Conservation (phyloP, 1,284 basidiomycete genomes). For the Leccinum fallax region DNA sequence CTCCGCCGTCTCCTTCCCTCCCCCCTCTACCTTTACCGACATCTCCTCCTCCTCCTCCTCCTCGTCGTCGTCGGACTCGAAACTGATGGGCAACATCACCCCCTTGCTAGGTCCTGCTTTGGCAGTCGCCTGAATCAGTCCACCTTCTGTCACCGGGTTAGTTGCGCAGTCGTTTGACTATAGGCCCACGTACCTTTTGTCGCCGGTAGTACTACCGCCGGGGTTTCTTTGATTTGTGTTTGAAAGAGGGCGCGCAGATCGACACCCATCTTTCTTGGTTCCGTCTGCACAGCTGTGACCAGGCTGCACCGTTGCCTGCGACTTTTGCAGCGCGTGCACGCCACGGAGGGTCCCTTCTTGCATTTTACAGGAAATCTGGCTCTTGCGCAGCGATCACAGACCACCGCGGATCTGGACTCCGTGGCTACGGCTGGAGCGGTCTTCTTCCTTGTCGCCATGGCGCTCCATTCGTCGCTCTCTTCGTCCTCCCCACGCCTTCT, state of each 20-base stretch:
- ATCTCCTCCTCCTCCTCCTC: not conserved
- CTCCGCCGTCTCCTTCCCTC: not conserved
- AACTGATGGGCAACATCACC: not conserved
- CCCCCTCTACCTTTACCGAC: not conserved
- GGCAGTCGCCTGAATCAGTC: not conserved
- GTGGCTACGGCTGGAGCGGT: not conserved
- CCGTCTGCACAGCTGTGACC: not conserved
- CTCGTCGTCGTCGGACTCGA: not conserved
- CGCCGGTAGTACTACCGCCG: not conserved
- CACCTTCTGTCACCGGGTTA: not conserved
- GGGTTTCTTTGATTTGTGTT: not conserved
- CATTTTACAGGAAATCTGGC: not conserved
- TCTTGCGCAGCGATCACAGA: not conserved
- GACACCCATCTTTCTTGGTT: not conserved
- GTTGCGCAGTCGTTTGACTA: not conserved
- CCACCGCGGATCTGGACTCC: not conserved
- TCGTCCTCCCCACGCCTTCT: not conserved
- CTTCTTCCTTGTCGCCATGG: not conserved
- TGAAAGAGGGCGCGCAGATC: not conserved
- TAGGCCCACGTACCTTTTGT: not conserved
- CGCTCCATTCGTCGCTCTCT: not conserved
- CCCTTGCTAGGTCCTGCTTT: not conserved
- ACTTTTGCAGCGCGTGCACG: not conserved
- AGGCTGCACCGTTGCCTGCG: not conserved
- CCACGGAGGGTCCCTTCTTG: not conserved